phyloP scores from a whole-genome alignment of 2,329 filamentous ascomycete species.

The Teratosphaeria pseudoeucalypti region DNA sequence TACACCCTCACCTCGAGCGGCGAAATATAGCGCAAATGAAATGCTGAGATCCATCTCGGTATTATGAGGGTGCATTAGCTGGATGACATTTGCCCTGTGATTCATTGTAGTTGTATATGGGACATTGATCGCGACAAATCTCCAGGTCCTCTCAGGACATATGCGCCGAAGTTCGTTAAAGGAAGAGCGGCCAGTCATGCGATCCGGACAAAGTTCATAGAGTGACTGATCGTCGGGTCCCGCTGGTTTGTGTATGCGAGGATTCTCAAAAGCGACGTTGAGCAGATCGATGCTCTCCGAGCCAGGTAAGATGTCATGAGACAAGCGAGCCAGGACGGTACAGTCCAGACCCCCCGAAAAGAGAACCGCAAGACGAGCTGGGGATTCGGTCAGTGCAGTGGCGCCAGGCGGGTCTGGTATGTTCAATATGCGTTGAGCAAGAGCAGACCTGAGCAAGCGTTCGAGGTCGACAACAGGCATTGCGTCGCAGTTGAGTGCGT shows the following conservation, averaged over 20 bases:
- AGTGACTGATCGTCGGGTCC: slow-evolving; percentile 22
- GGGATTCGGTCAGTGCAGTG: slow-evolving; percentile 19
- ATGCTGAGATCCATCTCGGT: slow-evolving; percentile 99
- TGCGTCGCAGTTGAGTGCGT: slow-evolving; percentile 10
- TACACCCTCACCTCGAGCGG: slow-evolving; percentile 55
- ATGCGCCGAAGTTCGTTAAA: slow-evolving; percentile 60
- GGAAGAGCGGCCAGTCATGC: slow-evolving; percentile 72
- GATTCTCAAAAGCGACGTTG: slow-evolving; percentile 96
- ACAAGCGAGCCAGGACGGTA: slow-evolving; percentile 70
- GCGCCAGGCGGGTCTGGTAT: slow-evolving; percentile 43
- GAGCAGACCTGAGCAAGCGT: slow-evolving; percentile 15
- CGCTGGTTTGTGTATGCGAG: slow-evolving; percentile 45
- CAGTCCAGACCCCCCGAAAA: slow-evolving; percentile 96
- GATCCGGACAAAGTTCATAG: slow-evolving; percentile 83
- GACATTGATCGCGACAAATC: slow-evolving; percentile 77
- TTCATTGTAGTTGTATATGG: slow-evolving; percentile 64
- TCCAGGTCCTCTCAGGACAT: slow-evolving; percentile 65
- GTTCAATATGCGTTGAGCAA: slow-evolving; percentile 39
- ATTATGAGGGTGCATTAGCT: slow-evolving; percentile 82
- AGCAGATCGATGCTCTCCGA: slow-evolving; percentile 71
- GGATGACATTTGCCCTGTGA: slow-evolving; percentile 59
- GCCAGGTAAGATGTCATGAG: slow-evolving; percentile 62
- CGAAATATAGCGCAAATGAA: slow-evolving; percentile 87
- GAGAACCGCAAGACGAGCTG: slow-evolving; percentile 58
- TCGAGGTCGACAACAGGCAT: slow-evolving; percentile 15